These are phyloP conservation scores for Cydonia oblonga DNA, from an alignment of 331 rosid genomes.

Conservation along the genomic window DNA sequence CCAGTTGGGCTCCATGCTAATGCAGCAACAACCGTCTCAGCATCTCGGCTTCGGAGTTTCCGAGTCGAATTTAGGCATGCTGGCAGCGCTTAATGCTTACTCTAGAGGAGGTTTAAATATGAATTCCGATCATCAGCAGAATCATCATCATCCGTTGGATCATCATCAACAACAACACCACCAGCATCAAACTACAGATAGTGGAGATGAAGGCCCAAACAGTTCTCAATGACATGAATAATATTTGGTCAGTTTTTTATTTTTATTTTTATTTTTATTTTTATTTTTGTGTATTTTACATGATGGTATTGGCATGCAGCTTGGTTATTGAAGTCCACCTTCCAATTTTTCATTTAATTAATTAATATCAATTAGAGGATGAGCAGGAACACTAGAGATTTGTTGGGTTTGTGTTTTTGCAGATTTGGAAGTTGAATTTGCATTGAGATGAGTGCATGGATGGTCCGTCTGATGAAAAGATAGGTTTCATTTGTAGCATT, in stretches of 20 bases:
- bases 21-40: slow-evolving; percentile 65
- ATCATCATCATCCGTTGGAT: slow-evolving; percentile 21
- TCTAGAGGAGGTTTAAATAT: slow-evolving; percentile 55
- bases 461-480: slow-evolving; percentile 12
- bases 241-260: slow-evolving; percentile 7
- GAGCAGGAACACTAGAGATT: slow-evolving; percentile 1
- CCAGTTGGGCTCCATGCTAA: slow-evolving; percentile 69
- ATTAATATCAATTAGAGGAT: slow-evolving; percentile 12
- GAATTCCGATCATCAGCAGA: slow-evolving; percentile 39
- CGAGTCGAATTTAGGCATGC: slow-evolving; percentile 78
- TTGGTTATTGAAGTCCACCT: neutral
- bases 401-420: slow-evolving; percentile 36
- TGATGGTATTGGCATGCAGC: neutral
- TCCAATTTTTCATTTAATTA: neutral
- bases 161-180: slow-evolving; percentile 35
- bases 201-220: slow-evolving; percentile 68
- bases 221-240: slow-evolving; percentile 42
- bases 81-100: slow-evolving; percentile 77
- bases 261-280: slow-evolving; percentile 4
- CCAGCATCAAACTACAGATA: slow-evolving; percentile 38
- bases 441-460: slow-evolving; percentile 14
- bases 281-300: neutral
- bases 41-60: slow-evolving; percentile 60
- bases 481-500: slow-evolving; percentile 9
- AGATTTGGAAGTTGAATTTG: slow-evolving; percentile 42